These are phyloP conservation scores for Durio zibethinus DNA, from an alignment of 345 rosid species.

Conservation along the genomic window DNA sequence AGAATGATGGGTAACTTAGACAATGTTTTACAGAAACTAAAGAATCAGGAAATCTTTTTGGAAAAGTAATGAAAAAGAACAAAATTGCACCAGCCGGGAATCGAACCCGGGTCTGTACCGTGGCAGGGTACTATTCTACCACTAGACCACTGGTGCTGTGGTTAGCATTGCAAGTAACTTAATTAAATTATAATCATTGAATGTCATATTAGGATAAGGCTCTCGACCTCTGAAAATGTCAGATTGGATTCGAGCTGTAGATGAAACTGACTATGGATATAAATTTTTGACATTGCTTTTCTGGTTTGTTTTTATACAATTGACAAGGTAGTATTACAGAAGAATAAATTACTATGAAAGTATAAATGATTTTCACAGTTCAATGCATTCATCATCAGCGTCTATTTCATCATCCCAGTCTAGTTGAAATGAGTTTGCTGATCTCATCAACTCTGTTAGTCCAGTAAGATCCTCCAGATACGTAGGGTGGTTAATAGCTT, in stretches of 20 bases:
- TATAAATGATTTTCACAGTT: slow-evolving; percentile 25
- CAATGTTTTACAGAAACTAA: neutral
- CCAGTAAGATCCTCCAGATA: slow-evolving; percentile 92
- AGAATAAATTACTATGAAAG: neutral
- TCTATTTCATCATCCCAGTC: slow-evolving; percentile 68
- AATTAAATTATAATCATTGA: no score
- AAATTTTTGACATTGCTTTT: neutral
- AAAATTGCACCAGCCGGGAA: slow-evolving; percentile 48
- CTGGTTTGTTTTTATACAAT: slow-evolving; percentile 15
- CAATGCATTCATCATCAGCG: slow-evolving; percentile 32
- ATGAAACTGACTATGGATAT: neutral
- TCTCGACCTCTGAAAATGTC: neutral
- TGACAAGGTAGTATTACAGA: neutral
- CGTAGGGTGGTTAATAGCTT: slow-evolving; percentile 92
- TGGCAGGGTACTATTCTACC: slow-evolving; percentile 82
- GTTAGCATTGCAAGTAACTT: no score
- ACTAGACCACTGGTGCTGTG: slow-evolving; percentile 72
- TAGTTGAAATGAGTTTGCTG: slow-evolving; percentile 57
- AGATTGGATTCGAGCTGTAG: neutral
- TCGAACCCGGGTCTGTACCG: slow-evolving; percentile 79
- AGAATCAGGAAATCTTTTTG: no score
- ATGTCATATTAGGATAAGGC: neutral
- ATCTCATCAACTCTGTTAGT: slow-evolving; percentile 74
- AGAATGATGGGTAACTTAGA: neutral
- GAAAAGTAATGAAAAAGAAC: neutral